Evolutionary conservation across 2,329 filamentous ascomycete species (phyloP).

Genomic region (Aspergillus sp.): DNA sequence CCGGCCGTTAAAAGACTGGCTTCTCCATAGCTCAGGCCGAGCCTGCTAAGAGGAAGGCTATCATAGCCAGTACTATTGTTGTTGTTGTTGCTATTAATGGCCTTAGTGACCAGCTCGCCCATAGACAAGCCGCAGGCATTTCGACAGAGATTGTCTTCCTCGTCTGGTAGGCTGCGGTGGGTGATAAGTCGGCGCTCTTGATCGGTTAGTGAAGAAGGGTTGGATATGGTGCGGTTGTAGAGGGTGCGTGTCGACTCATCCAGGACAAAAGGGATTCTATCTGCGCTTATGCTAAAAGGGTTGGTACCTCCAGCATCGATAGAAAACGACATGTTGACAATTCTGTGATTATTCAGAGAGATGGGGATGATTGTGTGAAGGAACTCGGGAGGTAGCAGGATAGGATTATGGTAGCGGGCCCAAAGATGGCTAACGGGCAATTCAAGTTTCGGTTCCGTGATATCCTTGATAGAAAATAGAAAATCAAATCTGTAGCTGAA

Average conservation of each 20-base stretch:
- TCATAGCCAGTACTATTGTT: not conserved
- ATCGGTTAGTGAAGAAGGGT: slow-evolving; percentile 17
- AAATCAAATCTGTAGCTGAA: too few relatives aligned
- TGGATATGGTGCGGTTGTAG: slow-evolving; percentile 14
- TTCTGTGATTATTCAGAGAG: not conserved
- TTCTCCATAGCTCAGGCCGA: slow-evolving; percentile 6
- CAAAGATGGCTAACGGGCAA: too few relatives aligned
- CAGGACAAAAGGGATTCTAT: slow-evolving; percentile 11
- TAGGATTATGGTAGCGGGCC: too few relatives aligned
- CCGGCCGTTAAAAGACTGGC: slow-evolving; percentile 6
- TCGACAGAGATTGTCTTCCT: slow-evolving; percentile 14
- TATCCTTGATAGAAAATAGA: too few relatives aligned
- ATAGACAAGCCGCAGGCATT: slow-evolving; percentile 11
- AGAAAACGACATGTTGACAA: not conserved
- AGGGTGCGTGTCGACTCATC: slow-evolving; percentile 15
- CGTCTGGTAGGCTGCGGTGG: slow-evolving; percentile 8
- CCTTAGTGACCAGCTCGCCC: slow-evolving; percentile 12
- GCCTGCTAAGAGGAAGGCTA: slow-evolving; percentile 1
- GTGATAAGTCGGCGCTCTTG: slow-evolving; percentile 13
- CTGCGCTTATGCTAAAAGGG: slow-evolving; percentile 3
- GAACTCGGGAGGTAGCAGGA: not conserved
- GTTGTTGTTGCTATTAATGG: slow-evolving; percentile 5
- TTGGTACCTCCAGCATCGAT: not conserved
- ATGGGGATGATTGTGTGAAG: not conserved
- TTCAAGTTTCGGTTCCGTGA: too few relatives aligned